Conservation (phyloP, 2,329 filamentous ascomycete genomes). For the Exserohilum rostratum region DNA sequence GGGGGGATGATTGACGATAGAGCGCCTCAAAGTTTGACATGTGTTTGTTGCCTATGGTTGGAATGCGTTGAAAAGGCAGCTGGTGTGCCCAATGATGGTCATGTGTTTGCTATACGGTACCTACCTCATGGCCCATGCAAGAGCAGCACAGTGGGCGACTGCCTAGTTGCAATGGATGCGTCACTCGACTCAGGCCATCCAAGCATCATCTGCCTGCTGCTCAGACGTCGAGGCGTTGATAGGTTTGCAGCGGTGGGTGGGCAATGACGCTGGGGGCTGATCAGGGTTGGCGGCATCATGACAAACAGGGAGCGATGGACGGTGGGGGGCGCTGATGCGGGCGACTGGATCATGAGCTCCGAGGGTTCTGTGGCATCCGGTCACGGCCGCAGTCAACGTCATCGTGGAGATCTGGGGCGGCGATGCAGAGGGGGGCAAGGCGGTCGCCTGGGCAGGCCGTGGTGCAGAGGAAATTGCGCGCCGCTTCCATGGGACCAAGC, state of each 20-base stretch:
- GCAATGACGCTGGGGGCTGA: background rate
- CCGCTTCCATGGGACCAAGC: background rate
- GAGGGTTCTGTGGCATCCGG: background rate
- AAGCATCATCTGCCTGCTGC: background rate
- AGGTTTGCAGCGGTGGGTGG: background rate
- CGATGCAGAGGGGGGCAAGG: background rate
- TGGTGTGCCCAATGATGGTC: background rate
- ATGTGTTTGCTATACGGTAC: background rate
- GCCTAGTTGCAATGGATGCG: too few relatives aligned
- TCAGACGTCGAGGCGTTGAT: background rate
- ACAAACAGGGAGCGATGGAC: background rate
- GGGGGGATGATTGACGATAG: too few relatives aligned
- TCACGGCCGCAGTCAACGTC: background rate
- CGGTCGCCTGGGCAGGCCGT: background rate
- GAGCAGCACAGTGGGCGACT: too few relatives aligned
- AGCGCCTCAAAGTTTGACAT: background rate
- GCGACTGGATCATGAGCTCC: background rate
- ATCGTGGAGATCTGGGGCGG: background rate
- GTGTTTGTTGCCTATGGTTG: background rate
- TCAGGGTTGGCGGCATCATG: background rate
- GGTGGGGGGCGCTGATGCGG: background rate
- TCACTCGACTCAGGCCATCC: background rate
- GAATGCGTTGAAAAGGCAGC: background rate
- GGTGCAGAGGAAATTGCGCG: conserved; percentile 4
- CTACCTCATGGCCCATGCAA: background rate